These are phyloP conservation scores for Eimeria sp. DNA, from an alignment of 169 alveolate genomes.

Conservation along the genomic window DNA sequence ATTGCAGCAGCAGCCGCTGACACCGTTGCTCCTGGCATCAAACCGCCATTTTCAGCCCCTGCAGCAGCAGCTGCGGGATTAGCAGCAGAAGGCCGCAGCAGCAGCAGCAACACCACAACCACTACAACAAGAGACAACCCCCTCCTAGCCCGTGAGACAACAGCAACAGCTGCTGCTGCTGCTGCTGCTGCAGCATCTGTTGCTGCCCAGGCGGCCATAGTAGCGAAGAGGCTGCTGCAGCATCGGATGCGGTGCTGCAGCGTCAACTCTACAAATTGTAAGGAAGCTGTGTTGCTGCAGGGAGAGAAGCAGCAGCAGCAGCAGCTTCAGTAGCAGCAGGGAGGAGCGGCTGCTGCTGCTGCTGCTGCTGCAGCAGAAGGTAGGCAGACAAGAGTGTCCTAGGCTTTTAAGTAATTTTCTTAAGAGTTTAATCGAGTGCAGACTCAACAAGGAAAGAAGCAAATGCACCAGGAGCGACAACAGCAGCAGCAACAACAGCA, in stretches of 20 bases:
- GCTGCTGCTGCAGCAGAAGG: too few relatives aligned
- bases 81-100: neutral
- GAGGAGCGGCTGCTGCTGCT: neutral
- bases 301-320: neutral
- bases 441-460: too few relatives aligned
- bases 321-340: neutral
- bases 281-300: neutral
- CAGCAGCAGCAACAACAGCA: too few relatives aligned
- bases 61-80: too few relatives aligned
- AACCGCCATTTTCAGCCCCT: neutral
- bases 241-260: constrained; percentile 27
- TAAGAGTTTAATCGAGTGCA: too few relatives aligned
- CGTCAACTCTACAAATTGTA: neutral
- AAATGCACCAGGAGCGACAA: too few relatives aligned
- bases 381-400: too few relatives aligned
- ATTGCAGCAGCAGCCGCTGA: neutral
- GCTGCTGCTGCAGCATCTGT: neutral
- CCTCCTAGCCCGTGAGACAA: neutral
- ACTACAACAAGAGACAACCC: too few relatives aligned
- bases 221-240: neutral
- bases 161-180: neutral
- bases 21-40: neutral
- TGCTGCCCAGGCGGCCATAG: neutral
- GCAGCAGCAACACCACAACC: neutral
- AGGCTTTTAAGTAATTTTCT: too few relatives aligned